Evolutionary conservation across 2,329 filamentous ascomycete genomes (phyloP), one percentile per base, ranked within the genome.

Genomic region (Aplosporella prunicola): DNA sequence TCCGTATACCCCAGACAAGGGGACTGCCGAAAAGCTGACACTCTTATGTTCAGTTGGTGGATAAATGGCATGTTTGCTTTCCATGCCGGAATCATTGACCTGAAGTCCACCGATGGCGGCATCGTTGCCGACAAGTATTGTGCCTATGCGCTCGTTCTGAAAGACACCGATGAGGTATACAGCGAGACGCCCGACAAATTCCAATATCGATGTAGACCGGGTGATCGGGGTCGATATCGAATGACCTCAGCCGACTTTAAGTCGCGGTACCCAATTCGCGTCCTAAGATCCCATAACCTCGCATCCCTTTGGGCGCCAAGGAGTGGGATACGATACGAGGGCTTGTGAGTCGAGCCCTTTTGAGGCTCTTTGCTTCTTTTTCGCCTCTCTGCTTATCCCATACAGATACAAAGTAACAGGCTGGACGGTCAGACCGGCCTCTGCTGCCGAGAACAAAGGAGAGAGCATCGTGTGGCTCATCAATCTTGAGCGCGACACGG

Each of bases 281-380:
- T 69, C 8, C 51, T 70, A 37, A 56, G 66, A 23, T 61, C 57
- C 32, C 66, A 70, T 43, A 57, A 52, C 7, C 47, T 67, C 39
- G 57, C 55, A 22, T 66, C 62, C 39, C 53, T 64, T 20, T 67
- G 60, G 59, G 57, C 61, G 9, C 67, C 67, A 3, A 60, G 59
- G 41, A 64, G 62, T 32, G 67, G 67, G 0, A 47, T 69, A 5
- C 48, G 67, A 49, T 70, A 69, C 41, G 67, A 69, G 33, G 67
- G 67, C 32, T 41, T 69, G 63, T 68, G 40, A 51, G 64, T 56
- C 32, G 1, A n/a, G n/a, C n/a, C n/a, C n/a, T n/a, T 20, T 26
- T n/a, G 9, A n/a, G 13, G 15, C 32, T 22, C 17, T 32, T 8
- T 25, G 10, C 17, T 16, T n/a, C 9, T 9, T 28, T n/a, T 5